Evolutionary conservation across 306 rosid species (phyloP).

Genomic region (Abrus pulchellus): DNA sequence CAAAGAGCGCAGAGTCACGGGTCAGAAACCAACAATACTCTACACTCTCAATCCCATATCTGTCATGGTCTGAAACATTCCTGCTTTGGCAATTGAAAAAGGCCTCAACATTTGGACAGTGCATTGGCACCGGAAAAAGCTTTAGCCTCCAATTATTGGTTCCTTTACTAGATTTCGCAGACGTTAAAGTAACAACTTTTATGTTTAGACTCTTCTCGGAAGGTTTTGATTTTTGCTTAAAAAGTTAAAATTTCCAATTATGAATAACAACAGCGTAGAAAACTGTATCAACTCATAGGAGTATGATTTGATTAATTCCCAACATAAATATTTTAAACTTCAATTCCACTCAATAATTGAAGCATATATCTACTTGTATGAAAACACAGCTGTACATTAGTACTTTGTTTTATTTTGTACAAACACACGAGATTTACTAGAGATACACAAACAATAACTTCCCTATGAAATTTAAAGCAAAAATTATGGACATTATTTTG

Average conservation of each 20-base stretch:
- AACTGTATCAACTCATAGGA: constrained; percentile 15
- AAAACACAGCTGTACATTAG: constrained; percentile 5
- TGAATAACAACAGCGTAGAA: not conserved
- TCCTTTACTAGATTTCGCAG: constrained; percentile 27
- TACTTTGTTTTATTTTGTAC: constrained; percentile 14
- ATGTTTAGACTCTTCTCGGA: not conserved
- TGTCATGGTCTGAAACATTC: constrained; percentile 17
- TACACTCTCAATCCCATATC: constrained; percentile 46
- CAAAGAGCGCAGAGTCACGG: constrained; percentile 55
- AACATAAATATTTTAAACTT: not conserved
- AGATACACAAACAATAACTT: not conserved
- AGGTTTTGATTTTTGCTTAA: not conserved
- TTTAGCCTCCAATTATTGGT: constrained; percentile 44
- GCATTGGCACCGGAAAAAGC: constrained; percentile 28
- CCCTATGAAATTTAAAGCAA: constrained; percentile 18
- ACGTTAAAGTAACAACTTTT: constrained; percentile 31
- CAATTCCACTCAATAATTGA: not conserved
- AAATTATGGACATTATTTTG: constrained; percentile 8
- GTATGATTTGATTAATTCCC: constrained; percentile 1
- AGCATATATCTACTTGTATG: not conserved
- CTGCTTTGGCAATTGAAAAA: constrained; percentile 40
- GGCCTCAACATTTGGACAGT: constrained; percentile 24
- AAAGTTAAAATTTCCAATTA: not conserved
- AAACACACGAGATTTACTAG: constrained; percentile 16
- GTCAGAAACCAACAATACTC: constrained; percentile 35